A percentile compares a stretch with the other conserved stretches of the same genome.
Evolutionary conservation across 306 rosid species (phyloP).

Genomic region (Myrica gale): DNA sequence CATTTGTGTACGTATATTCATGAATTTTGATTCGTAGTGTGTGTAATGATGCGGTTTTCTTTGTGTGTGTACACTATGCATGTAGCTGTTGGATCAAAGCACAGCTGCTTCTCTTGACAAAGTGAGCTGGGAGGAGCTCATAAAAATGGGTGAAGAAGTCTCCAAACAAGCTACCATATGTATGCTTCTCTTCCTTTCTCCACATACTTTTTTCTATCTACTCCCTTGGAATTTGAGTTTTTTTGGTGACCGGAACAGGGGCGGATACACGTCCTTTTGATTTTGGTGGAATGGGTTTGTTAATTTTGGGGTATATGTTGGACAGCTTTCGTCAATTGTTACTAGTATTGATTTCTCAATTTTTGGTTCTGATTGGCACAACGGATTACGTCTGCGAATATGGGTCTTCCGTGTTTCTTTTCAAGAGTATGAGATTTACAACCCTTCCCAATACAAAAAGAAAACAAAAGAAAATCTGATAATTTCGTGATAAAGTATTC

Average conservation of each 20-base stretch:
- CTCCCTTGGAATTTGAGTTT: not conserved
- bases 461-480: not conserved
- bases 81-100: slow-evolving; percentile 63
- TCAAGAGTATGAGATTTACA: not conserved
- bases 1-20: not conserved
- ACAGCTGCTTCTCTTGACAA: slow-evolving; percentile 57
- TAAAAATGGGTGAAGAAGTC: slow-evolving; percentile 67
- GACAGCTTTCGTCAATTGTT: not conserved
- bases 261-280: not conserved
- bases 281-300: not conserved
- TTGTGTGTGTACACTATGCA: not conserved
- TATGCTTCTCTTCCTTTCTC: slow-evolving; percentile 12
- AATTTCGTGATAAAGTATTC: not conserved
- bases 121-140: slow-evolving; percentile 73
- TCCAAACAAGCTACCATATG: slow-evolving; percentile 85
- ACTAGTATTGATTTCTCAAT: not conserved
- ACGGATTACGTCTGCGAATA: too few species aligned
- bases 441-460: not conserved
- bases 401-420: not conserved
- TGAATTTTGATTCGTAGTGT: not conserved
- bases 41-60: not conserved
- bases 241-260: too few species aligned
- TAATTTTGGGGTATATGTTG: not conserved
- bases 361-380: too few species aligned
- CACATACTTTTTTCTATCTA: not conserved